Percentiles rank a stretch among this genome's conserved stretches.
Conservation (phyloP, 176 grass and related monocot species). For the Paspalum vaginatum region DNA sequence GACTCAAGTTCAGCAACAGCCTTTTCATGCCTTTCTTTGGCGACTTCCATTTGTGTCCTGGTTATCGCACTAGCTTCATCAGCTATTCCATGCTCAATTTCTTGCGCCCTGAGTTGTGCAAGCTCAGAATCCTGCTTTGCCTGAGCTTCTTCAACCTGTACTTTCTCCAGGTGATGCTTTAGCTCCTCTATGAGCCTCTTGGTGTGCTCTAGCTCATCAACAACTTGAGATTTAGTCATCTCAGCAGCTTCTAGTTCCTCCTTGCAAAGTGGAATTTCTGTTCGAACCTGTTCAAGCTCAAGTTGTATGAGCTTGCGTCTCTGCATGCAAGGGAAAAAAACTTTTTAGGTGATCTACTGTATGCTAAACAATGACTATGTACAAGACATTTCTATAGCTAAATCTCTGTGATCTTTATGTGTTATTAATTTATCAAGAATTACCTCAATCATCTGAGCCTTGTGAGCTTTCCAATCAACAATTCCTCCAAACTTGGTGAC, state of each 20-base stretch:
- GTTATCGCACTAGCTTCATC: conserved; percentile 75
- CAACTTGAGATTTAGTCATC: conserved; percentile 57
- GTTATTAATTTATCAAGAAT: conserved; percentile 41
- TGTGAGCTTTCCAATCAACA: conserved; percentile 98
- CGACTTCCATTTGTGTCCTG: conserved; percentile 68
- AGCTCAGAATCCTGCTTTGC: conserved; percentile 87
- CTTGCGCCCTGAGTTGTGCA: conserved; percentile 70
- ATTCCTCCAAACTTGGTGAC: conserved; percentile 94
- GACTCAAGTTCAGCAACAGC: conserved; percentile 62
- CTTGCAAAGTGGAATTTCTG: conserved; percentile 72
- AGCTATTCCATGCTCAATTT: conserved; percentile 78
- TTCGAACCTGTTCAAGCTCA: conserved; percentile 71
- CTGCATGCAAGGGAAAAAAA: conserved; percentile 44
- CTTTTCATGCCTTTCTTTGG: conserved; percentile 65
- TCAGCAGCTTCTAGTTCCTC: conserved; percentile 68
- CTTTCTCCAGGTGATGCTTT: conserved; percentile 83
- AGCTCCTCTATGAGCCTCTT: conserved; percentile 79
- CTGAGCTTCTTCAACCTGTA: conserved; percentile 81
- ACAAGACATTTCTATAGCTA: neutral
- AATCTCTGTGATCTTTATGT: conserved; percentile 1
- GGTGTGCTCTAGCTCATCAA: conserved; percentile 61
- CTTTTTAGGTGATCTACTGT: conserved; percentile 22
- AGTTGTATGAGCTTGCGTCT: conserved; percentile 66
- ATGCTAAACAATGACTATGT: conserved; percentile 14
- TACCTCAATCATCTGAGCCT: conserved; percentile 83